Base-by-base conservation (phyloP, 2,329 filamentous ascomycete genomes). In the Dothiorella sarmentorum region DNA sequence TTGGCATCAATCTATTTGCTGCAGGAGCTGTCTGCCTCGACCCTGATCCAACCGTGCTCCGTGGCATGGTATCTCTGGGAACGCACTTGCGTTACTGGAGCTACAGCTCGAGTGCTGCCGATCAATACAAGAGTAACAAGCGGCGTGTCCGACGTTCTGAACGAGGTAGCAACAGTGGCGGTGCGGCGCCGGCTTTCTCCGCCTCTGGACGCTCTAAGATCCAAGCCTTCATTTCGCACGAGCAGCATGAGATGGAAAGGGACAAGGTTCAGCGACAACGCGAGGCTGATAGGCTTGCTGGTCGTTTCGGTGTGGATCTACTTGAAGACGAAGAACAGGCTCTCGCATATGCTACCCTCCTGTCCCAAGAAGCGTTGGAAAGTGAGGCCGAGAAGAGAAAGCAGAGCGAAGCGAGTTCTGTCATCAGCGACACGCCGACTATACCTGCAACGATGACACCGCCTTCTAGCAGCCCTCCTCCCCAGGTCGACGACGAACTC, bases 11-110 rank as follows among this genome's bases (percentile, higher is more conserved):
- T 66, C 88, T 91, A 66, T 89, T 88, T 62, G 88, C 91, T 26
- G 91, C 90, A 2, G 87, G 91, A 1, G 90, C 91, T 13, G 89
- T 97, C 56, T 87, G 82, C 61, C 80, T 99, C 1, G 94, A 99
- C 66, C 89, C 93, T 0, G 91, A 97, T 67, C 85, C 94, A 22
- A 92, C 91, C 0, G 80, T 88, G 0, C 82, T 99, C 13, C 87
- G 93, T 33, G 94, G 94, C 5, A 85, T 96, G 61, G 86, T 97
- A 1, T 88, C 92, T 0, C 85, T 96, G 52, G 94, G 94, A 10
- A 89, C 89, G 0, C 89, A 93, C 67, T 76, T 99, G 17, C 88
- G 91, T 11, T 97, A 91, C 71, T 99, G 94, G 94, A 87, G 89
- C 3, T 97, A 95, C 70, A 95, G 90, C 71, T 93, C 91, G n/a